Percentiles rank a stretch among this genome's conserved stretches.
These are phyloP conservation scores for Chenopodium album DNA, from an alignment of 148 eudicot species.

Conservation along the genomic window DNA sequence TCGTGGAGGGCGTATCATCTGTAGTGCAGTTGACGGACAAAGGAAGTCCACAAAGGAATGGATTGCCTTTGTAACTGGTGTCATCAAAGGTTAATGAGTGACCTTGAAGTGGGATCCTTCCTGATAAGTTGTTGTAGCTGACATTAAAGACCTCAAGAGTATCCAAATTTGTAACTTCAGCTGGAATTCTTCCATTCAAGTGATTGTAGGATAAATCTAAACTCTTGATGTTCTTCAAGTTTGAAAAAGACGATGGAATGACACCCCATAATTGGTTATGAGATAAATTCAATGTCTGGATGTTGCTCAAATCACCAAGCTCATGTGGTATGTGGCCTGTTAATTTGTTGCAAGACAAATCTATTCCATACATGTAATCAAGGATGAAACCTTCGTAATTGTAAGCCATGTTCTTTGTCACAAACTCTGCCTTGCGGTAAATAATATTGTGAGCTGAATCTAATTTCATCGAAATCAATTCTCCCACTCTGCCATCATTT, in stretches of 20 bases:
- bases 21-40: not conserved
- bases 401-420: constrained; percentile 1
- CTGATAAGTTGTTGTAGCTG: constrained; percentile 20
- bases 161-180: not conserved
- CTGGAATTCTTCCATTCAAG: constrained; percentile 16
- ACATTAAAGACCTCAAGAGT: constrained; percentile 16
- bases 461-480: too few species aligned
- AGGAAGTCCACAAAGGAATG: constrained; percentile 5
- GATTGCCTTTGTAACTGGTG: constrained; percentile 18
- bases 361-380: not conserved
- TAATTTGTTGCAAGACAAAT: constrained; percentile 22
- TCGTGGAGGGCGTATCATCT: not conserved
- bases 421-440: too few species aligned
- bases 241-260: constrained; percentile 16
- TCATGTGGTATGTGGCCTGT: constrained; percentile 16
- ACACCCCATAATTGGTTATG: constrained; percentile 22
- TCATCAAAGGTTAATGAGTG: constrained; percentile 13
- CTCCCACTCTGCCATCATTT: too few species aligned
- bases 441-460: too few species aligned
- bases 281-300: constrained; percentile 17
- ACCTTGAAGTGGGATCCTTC: not conserved
- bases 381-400: not conserved
- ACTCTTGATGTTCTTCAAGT: constrained; percentile 13
- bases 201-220: constrained; percentile 21
- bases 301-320: not conserved